Evolutionary conservation across 768 basidiomycete genomes (phyloP), one percentile per base, ranked within the genome.

Genomic region (Pholiota molesta): DNA sequence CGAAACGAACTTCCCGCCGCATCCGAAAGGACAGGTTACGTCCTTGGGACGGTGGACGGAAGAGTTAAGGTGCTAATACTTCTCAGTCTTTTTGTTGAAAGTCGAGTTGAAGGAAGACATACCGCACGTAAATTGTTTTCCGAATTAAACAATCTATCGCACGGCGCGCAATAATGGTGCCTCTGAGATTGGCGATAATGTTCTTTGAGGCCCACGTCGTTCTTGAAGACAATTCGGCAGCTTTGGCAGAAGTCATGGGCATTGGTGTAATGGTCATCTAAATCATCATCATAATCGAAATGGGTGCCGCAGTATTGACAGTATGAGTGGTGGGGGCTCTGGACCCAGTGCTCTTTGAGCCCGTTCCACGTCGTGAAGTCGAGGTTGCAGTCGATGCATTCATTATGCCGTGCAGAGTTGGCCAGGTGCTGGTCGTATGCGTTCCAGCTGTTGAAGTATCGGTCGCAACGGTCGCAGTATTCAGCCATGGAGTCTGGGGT

Each of bases 241-340:
- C 21, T 0, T 0, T 14, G 29, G 66, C 88, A 89, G 60, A 74
- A 82, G 51, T 60, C 16, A 67, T 89, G 87, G 0, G 40, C 45
- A 0, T 71, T 26, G 0, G 74, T 14, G 63, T 77, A 78, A 65
- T 90, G 89, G 0, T 69, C 58, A 0, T 75, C 62, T 0, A 87
- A 77, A 0, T 74, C 73, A 0, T 68, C 19, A 0, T 65, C 21
- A 54, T 73, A 62, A 4, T 66, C 47, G 61, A 84, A 86, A 58
- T 84, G 80, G 16, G 62, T 59, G 31, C 80, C 57, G 70, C 88
- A 89, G 19, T 65, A 39, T 59, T 81, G 80, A 69, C 89, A 90
- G 61, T 82, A 89, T 42, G 69, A 13, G 57, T 88, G 88, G 0
- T 14, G 26, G 6, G 74, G 72, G 66, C 82, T 85, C 57, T 86